Conservation (phyloP, 2,329 filamentous ascomycete species). For the Fusarium piperis region DNA sequence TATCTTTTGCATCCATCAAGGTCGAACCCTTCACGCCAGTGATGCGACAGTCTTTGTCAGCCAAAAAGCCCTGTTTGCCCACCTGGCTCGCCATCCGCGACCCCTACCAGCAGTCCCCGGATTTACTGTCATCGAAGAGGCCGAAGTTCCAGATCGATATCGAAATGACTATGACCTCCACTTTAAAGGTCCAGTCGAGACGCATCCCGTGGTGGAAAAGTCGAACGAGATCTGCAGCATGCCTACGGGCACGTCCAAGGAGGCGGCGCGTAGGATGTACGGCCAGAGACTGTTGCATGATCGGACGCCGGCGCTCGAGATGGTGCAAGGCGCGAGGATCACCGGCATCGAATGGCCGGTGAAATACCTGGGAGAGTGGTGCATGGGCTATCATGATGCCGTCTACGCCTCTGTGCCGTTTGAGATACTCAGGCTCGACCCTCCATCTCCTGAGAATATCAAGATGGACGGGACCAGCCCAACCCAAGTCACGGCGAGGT, state of each 20-base stretch:
- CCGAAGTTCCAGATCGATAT: constrained; percentile 51
- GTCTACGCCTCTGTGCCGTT: constrained; percentile 59
- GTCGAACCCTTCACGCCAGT: constrained; percentile 61
- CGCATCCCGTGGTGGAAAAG: constrained; percentile 56
- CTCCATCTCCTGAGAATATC: constrained; percentile 57
- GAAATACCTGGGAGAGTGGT: constrained; percentile 65
- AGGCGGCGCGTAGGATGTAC: constrained; percentile 59
- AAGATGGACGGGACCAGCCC: constrained; percentile 57
- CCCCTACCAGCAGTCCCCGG: constrained; percentile 61
- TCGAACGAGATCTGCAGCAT: constrained; percentile 51
- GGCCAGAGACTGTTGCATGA: constrained; percentile 58
- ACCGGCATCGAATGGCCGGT: constrained; percentile 62
- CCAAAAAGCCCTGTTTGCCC: constrained; percentile 61
- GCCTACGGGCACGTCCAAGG: constrained; percentile 57
- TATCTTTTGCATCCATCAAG: constrained; percentile 62
- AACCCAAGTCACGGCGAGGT: constrained; percentile 60
- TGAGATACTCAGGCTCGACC: constrained; percentile 59
- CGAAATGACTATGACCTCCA: constrained; percentile 65
- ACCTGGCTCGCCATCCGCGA: constrained; percentile 63
- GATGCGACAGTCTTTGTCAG: constrained; percentile 67
- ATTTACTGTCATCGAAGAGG: constrained; percentile 58
- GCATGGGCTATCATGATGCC: constrained; percentile 67
- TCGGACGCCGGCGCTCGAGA: constrained; percentile 56
- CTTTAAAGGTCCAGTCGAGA: constrained; percentile 52
- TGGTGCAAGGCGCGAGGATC: constrained; percentile 59